These are phyloP conservation scores for Diaporthe sp. DNA, from an alignment of 2,329 filamentous ascomycete species.

Conservation along the genomic window DNA sequence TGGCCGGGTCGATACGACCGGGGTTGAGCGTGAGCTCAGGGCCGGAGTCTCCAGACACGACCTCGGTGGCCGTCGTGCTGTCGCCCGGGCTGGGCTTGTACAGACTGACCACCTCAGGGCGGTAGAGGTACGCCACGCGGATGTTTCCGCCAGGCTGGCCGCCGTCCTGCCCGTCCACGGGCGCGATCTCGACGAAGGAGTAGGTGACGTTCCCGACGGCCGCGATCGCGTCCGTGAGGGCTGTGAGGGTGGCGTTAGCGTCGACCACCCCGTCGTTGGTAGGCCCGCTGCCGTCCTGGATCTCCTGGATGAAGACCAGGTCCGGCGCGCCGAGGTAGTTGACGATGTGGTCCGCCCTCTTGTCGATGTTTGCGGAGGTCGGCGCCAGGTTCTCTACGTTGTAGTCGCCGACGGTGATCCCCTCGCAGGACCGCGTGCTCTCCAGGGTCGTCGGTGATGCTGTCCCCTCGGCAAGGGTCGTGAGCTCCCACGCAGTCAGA, in stretches of 20 bases:
- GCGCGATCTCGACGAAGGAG: slow-evolving; percentile 71
- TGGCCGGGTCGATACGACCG: slow-evolving; percentile 74
- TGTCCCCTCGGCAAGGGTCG: slow-evolving; percentile 60
- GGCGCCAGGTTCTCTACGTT: slow-evolving; percentile 79
- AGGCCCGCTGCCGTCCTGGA: slow-evolving; percentile 76
- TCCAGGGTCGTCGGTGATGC: slow-evolving; percentile 66
- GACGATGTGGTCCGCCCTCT: slow-evolving; percentile 75
- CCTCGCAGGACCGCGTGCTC: slow-evolving; percentile 69
- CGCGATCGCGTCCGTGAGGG: slow-evolving; percentile 66
- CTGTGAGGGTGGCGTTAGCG: slow-evolving; percentile 71
- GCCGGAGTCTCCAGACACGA: slow-evolving; percentile 60
- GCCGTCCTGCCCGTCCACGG: slow-evolving; percentile 73
- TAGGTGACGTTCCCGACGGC: slow-evolving; percentile 66
- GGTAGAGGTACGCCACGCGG: slow-evolving; percentile 78
- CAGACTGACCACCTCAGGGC: slow-evolving; percentile 70
- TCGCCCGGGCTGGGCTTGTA: slow-evolving; percentile 70
- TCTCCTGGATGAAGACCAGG: slow-evolving; percentile 77
- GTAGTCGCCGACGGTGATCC: slow-evolving; percentile 76
- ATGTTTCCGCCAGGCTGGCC: slow-evolving; percentile 80
- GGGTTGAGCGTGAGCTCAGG: slow-evolving; percentile 77
- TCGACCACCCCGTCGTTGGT: slow-evolving; percentile 70
- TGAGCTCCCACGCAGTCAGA: slow-evolving; percentile 67
- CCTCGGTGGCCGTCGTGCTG: slow-evolving; percentile 67
- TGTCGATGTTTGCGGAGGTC: slow-evolving; percentile 66
- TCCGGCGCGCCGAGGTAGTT: slow-evolving; percentile 74